These are phyloP conservation scores for Stachybotrys elegans DNA, from an alignment of 2,329 filamentous ascomycete species.

Conservation along the genomic window DNA sequence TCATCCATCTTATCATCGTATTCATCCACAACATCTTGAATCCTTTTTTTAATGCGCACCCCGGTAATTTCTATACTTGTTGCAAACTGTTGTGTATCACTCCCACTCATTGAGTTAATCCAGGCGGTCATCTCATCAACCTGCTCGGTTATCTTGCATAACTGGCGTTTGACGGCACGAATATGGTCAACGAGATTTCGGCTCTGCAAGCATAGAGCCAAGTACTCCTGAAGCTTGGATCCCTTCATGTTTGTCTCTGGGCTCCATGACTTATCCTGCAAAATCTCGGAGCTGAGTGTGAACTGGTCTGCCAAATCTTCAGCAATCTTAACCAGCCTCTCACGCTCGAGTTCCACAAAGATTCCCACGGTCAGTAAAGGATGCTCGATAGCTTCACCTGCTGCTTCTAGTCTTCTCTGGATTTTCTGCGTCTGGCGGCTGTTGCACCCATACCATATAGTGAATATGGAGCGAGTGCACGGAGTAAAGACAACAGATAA, in stretches of 20 bases:
- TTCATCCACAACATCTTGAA: slow-evolving; percentile 4
- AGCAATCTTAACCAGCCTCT: background rate
- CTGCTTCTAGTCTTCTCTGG: background rate
- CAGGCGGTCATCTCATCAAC: background rate
- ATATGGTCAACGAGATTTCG: slow-evolving; percentile 3
- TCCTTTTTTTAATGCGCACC: slow-evolving; percentile 3
- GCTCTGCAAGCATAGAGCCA: slow-evolving; percentile 6
- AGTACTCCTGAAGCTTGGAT: slow-evolving; percentile 2
- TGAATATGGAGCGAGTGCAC: background rate
- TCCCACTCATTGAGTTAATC: background rate
- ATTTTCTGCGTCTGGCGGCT: background rate
- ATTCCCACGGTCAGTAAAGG: slow-evolving; percentile 5
- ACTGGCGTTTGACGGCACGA: slow-evolving; percentile 5
- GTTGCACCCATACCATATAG: slow-evolving; percentile 5
- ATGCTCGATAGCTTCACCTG: background rate
- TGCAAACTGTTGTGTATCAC: background rate
- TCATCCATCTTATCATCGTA: slow-evolving; percentile 7
- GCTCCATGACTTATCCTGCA: background rate
- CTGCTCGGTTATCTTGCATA: background rate
- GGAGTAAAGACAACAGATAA: slow-evolving; percentile 1
- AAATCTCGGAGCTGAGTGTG: slow-evolving; percentile 1
- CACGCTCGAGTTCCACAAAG: slow-evolving; percentile 5
- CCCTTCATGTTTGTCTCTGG: slow-evolving; percentile 1
- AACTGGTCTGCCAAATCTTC: slow-evolving; percentile 2
- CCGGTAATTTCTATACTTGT: background rate